Conservation (phyloP, 345 rosid species). For the Lagerstroemia speciosa region DNA sequence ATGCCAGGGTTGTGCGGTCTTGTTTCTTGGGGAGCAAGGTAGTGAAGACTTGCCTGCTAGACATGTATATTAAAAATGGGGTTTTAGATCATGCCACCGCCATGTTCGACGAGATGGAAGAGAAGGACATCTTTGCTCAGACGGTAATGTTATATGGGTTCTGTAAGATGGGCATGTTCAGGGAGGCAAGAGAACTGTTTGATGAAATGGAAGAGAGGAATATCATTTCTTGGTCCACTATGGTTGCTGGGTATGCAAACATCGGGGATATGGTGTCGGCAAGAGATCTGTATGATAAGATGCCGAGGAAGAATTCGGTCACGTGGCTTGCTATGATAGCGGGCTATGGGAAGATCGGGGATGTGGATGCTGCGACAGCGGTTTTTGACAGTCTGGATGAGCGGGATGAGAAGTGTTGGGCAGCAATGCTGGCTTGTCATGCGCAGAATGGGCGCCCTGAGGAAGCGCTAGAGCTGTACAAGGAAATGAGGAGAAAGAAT, state of each 20-base stretch:
- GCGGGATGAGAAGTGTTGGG: constrained; percentile 38
- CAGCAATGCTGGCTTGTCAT: constrained; percentile 47
- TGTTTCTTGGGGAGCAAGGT: constrained; percentile 31
- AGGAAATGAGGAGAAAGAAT: constrained; percentile 18
- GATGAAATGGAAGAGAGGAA: constrained; percentile 24
- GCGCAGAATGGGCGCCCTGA: constrained; percentile 38
- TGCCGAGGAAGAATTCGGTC: constrained; percentile 25
- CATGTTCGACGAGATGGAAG: constrained; percentile 42
- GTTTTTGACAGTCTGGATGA: constrained; percentile 30
- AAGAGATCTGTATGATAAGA: constrained; percentile 25
- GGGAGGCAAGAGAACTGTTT: constrained; percentile 27
- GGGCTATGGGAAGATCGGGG: constrained; percentile 35
- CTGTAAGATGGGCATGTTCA: constrained; percentile 35
- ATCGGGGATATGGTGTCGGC: constrained; percentile 31
- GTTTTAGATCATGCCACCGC: constrained; percentile 30
- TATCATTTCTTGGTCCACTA: constrained; percentile 37
- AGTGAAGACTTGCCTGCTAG: constrained; percentile 38
- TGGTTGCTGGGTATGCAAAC: constrained; percentile 49
- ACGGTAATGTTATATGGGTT: constrained; percentile 61
- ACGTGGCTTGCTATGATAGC: constrained; percentile 49
- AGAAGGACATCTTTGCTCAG: constrained; percentile 49
- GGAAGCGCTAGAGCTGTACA: constrained; percentile 30
- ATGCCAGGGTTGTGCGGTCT: constrained; percentile 36
- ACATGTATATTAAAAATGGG: constrained; percentile 40
- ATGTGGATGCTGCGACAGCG: constrained; percentile 29